Percentiles rank a stretch among this genome's conserved stretches.
phyloP scores from a whole-genome alignment of 2,329 filamentous ascomycete genomes.

The Fusarium bulbicola region DNA sequence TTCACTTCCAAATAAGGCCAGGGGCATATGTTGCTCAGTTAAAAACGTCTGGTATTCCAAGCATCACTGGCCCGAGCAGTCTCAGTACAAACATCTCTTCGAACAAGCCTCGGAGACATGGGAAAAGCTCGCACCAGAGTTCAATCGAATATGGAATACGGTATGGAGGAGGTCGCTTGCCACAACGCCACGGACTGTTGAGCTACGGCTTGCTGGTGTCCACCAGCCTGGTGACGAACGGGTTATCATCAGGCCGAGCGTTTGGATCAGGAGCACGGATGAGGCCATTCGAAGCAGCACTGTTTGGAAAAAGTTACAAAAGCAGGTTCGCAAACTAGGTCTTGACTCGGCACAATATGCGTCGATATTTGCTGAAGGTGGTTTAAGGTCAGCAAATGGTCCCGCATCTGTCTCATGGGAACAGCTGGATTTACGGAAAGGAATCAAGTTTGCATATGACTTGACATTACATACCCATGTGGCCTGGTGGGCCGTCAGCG shows the following conservation, averaged over 20 bases:
- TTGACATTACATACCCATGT: neutral
- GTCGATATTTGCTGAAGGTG: neutral
- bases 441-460: neutral
- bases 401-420: neutral
- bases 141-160: neutral
- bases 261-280: slow-evolving; percentile 1
- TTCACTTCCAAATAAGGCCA: neutral
- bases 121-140: neutral
- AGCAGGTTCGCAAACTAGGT: neutral
- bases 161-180: neutral
- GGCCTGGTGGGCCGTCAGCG: neutral
- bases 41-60: slow-evolving; percentile 4
- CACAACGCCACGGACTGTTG: neutral
- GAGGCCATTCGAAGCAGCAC: neutral
- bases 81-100: neutral
- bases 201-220: neutral
- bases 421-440: neutral
- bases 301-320: neutral
- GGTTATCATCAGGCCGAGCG: neutral
- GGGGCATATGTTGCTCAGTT: neutral
- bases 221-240: neutral
- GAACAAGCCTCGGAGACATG: neutral
- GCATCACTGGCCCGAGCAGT: neutral
- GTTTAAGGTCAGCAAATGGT: neutral
- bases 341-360: neutral